phyloP scores from a whole-genome alignment of 768 basidiomycete species.

The Gymnopilus junonius region DNA sequence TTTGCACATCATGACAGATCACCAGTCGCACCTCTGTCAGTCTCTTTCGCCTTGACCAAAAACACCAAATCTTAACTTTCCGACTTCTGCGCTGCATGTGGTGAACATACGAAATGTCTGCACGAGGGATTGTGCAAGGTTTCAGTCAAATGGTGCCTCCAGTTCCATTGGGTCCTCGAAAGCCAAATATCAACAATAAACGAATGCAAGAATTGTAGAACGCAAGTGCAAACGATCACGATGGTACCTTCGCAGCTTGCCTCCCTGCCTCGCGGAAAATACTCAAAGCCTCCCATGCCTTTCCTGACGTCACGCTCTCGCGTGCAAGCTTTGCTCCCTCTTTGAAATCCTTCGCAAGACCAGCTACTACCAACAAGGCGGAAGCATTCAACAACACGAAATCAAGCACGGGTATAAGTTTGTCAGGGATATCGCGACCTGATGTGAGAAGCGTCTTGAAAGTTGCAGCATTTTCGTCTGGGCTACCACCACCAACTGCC shows the following conservation, averaged over 20 bases:
- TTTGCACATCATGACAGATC: too few species aligned
- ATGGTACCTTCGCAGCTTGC: conserved; percentile 25
- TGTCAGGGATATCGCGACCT: conserved; percentile 55
- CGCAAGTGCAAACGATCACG: neutral
- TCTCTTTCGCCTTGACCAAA: too few species aligned
- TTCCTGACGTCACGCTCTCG: conserved; percentile 60
- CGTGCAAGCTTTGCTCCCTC: conserved; percentile 74
- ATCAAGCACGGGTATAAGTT: conserved; percentile 69
- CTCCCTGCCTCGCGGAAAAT: conserved; percentile 51
- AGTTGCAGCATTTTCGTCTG: conserved; percentile 79
- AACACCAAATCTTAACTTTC: too few species aligned
- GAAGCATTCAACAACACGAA: conserved; percentile 93
- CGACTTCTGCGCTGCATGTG: too few species aligned
- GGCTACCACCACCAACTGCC: conserved; percentile 71
- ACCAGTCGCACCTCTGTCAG: too few species aligned
- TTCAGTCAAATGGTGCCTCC: too few species aligned
- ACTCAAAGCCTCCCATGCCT: conserved; percentile 61
- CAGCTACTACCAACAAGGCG: conserved; percentile 85
- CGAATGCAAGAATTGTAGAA: neutral
- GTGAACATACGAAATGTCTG: too few species aligned
- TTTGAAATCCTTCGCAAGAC: conserved; percentile 67
- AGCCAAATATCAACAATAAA: neutral
- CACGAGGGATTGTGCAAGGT: too few species aligned
- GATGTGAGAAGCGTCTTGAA: conserved; percentile 68
- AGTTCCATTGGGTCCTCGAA: neutral